Base-by-base conservation (phyloP, 768 basidiomycete species). In the Mycena vitilis region DNA sequence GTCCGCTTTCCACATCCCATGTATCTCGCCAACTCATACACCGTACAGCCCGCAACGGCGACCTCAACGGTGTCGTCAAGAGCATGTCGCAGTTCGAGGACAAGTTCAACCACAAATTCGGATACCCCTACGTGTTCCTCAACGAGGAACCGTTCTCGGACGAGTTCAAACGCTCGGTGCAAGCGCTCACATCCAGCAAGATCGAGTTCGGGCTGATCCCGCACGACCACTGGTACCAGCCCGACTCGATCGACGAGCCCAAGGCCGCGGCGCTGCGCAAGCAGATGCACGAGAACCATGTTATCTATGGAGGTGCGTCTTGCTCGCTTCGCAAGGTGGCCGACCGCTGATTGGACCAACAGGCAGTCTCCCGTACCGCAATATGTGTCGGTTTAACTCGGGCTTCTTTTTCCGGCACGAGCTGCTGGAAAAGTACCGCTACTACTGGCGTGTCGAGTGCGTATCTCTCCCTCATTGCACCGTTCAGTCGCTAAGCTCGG, bases 51-150 rank as follows among this genome's bases (percentile, higher is more conserved):
- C 83, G 90, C 4, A 91, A 91, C 75, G 77, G 83, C 51, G 89
- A 91, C 76, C 75, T 90, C 63, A 81, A 83, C 58, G 87, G 88
- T 7, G 86, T 92, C 60, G 73, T 89, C 47, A 85, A 82, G 70
- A 91, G 89, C 71, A 84, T 93, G 78, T 88, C 90, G 74, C 89
- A 91, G 76, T 85, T 93, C 80, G 97, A 99, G 80, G 91, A 23
- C 8, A 69, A 65, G 49, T 69, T 69, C 82, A 98, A 98, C 79
- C 81, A 83, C 51, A 86, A 84, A 68, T 92, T 88, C 72, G 84
- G 86, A 23, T 97, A 98, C 74, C 94, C 95, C 5, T 98, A 93
- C 78, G 90, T 95, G 30, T 92, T 98, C 79, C 82, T 98, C 67
- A 97, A 97, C 76, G 95, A 98, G 56, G 87, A 88, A 69, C 87